Evolutionary conservation across 371 early-diverging fungal genomes (phyloP), one percentile per base, ranked within the genome.

Genomic region (Zychaea mexicana): DNA sequence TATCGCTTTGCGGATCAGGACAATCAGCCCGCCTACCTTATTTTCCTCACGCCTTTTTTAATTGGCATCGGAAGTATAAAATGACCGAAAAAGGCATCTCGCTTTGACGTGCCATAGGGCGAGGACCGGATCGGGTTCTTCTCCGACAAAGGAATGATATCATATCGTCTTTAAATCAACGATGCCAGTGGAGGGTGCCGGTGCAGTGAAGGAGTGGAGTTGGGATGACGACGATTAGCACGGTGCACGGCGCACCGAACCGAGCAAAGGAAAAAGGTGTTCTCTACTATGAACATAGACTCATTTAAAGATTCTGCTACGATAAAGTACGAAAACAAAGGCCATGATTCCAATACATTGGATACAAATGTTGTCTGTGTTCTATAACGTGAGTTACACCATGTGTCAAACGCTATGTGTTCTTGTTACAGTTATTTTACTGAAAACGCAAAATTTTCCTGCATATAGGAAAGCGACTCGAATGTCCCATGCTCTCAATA

Each of bases 81-180:
- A 0, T 24, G 7, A 12, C 49, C 24, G 24, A 49, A 49, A 12
- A 49, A 15, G 42, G 42, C n/a, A 42, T 17, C n/a, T 5, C 17
- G 4, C 42, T 42, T 42, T 49, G 49, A 19, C 49, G 24, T 56
- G 17, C 24, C 19, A 56, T 33, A 22, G 56, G 33, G 17, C 36
- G 17, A 24, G 36, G 12, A 3, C 21, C 21, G 52, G 52, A 52
- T 52, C 52, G 52, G 52, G 52, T 24, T 24, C 52, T 26, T 17
- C 38, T 33, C 49, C 49, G 49, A 49, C n/a, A 22, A 46, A 46
- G 46, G 22, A 24, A 49, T 49, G 49, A 49, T 49, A 49, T 49
- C 49, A 49, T 49, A 49, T 49, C 49, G 7, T 49, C 26, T 10
- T 22, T 49, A 22, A 49, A 49, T 28, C 22, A 49, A 22, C n/a